These are phyloP conservation scores for Geranium brycei DNA, from an alignment of 345 rosid genomes.

Conservation along the genomic window DNA sequence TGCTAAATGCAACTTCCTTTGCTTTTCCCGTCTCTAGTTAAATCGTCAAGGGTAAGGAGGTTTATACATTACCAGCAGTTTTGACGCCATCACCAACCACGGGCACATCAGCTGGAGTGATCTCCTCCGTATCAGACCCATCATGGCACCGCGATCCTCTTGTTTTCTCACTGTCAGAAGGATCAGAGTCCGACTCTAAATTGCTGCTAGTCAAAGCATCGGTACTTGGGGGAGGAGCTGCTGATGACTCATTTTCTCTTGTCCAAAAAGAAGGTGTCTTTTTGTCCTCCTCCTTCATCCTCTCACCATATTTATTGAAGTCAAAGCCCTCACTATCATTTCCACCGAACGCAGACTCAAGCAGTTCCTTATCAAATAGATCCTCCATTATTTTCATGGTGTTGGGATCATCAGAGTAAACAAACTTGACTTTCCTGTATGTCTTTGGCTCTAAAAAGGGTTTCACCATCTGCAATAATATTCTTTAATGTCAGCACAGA, in stretches of 20 bases:
- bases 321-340: slow-evolving; percentile 42
- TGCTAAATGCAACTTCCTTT: no score
- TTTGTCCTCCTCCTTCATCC: slow-evolving; percentile 81
- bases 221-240: no score
- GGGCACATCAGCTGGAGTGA: not conserved
- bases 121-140: slow-evolving; percentile 12
- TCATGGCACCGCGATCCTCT: not conserved
- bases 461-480: slow-evolving; percentile 46
- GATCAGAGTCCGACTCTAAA: slow-evolving; percentile 26
- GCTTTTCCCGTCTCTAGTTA: no score
- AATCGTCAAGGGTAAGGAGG: not conserved
- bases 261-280: slow-evolving; percentile 35
- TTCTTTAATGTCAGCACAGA: not conserved
- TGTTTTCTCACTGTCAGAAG: slow-evolving; percentile 26
- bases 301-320: slow-evolving; percentile 49
- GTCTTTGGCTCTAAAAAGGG: slow-evolving; percentile 86
- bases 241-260: slow-evolving; percentile 11
- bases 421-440: slow-evolving; percentile 72
- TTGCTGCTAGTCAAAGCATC: not conserved
- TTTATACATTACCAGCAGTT: no score
- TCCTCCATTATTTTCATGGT: slow-evolving; percentile 65
- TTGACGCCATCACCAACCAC: no score
- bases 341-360: slow-evolving; percentile 74
- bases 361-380: slow-evolving; percentile 50
- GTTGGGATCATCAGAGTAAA: slow-evolving; percentile 51